A percentile compares a stretch with the other conserved stretches of the same genome.
Evolutionary conservation across 129 eudicot genomes (phyloP).

Genomic region (Rutidosis leptorrhynchoides): DNA sequence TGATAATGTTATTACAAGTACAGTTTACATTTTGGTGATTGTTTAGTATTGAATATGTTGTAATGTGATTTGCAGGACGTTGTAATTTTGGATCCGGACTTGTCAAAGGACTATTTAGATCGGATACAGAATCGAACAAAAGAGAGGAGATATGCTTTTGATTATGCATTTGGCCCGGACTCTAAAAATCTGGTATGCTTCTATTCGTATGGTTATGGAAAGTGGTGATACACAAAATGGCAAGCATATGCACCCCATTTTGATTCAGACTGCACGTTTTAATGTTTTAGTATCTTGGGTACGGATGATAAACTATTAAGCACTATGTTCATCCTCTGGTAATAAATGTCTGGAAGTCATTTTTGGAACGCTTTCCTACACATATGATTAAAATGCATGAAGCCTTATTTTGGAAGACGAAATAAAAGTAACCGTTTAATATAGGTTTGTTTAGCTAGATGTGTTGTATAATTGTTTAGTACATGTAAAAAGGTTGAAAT

Average conservation of each 20-base stretch:
- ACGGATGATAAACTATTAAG: too few relatives aligned
- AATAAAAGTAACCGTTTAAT: too few relatives aligned
- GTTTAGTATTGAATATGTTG: slow-evolving; percentile 5
- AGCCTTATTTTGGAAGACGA: too few relatives aligned
- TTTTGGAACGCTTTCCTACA: too few relatives aligned
- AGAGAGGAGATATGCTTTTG: slow-evolving; percentile 75
- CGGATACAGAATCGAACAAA: slow-evolving; percentile 78
- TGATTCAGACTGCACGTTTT: too few relatives aligned
- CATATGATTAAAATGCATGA: too few relatives aligned
- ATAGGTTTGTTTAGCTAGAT: too few relatives aligned
- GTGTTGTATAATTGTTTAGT: slow-evolving; percentile 26
- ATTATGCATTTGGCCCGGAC: slow-evolving; percentile 72
- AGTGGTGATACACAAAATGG: background rate
- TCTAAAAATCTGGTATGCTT: slow-evolving; percentile 9
- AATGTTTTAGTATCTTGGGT: too few relatives aligned
- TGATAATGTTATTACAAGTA: background rate
- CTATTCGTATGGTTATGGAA: slow-evolving; percentile 13
- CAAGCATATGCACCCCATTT: too few relatives aligned
- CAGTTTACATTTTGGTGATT: slow-evolving; percentile 5
- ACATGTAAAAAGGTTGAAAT: slow-evolving; percentile 25
- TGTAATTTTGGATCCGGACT: slow-evolving; percentile 78
- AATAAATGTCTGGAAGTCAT: too few relatives aligned
- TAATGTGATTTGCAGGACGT: slow-evolving; percentile 54
- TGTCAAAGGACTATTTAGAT: slow-evolving; percentile 86
- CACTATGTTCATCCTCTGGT: too few relatives aligned